Evolutionary conservation across 2,329 filamentous ascomycete genomes (phyloP).

Genomic region (Ceratocystis lukuohia): DNA sequence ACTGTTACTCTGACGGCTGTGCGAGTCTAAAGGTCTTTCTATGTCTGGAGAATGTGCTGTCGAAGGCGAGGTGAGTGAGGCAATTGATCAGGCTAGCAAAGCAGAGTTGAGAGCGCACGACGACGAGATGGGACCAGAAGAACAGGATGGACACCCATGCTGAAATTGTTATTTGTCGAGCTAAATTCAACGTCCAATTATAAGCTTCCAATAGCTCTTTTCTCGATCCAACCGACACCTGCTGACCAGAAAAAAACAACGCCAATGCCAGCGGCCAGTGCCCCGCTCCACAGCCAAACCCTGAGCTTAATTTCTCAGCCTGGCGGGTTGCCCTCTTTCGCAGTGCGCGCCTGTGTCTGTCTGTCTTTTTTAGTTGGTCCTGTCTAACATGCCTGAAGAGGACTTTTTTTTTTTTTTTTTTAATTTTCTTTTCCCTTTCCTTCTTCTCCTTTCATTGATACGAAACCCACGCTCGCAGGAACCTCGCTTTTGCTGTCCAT

Average conservation of each 20-base stretch:
- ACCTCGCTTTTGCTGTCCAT: neutral
- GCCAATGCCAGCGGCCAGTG: neutral
- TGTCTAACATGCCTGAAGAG: neutral
- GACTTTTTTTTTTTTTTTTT: neutral
- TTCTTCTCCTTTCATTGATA: neutral
- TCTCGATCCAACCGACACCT: neutral
- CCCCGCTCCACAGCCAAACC: neutral
- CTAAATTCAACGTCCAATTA: neutral
- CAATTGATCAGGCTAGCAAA: neutral
- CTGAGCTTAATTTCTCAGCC: constrained; percentile 1
- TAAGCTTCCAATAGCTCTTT: neutral
- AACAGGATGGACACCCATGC: neutral
- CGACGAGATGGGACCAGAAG: no score
- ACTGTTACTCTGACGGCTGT: neutral
- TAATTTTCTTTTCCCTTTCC: neutral
- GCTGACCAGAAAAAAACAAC: constrained; percentile 10
- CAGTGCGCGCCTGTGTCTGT: neutral
- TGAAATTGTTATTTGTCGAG: neutral
- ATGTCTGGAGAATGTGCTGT: neutral
- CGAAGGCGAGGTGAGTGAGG: neutral
- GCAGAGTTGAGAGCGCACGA: no score
- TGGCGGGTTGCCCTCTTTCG: neutral
- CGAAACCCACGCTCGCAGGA: neutral
- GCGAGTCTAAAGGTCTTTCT: neutral
- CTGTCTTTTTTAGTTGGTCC: neutral